Evolutionary conservation across 1,284 basidiomycete genomes (phyloP), one percentile per base, ranked within the genome.

Genomic region (Xanthoconium separans): DNA sequence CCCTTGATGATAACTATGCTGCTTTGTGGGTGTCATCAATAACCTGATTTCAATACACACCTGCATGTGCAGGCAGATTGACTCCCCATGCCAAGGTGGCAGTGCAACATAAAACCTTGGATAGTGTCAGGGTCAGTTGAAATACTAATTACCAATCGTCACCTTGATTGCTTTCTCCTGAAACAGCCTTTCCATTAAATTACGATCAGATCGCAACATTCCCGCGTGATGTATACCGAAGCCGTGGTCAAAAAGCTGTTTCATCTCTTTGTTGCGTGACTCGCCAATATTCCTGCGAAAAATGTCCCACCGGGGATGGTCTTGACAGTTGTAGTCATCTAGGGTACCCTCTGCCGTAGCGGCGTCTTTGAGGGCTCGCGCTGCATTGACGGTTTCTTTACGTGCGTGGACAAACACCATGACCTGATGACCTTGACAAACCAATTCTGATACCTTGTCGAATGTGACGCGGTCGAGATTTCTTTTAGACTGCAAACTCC

Each of bases 381-480:
- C 95, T 0, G 93, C 86, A 69, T 97, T 98, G 57, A 99, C 97
- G 0, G 97, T 99, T 67, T 99, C 97, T 72, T 98, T 99, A 29
- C 97, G 84, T 16, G 97, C 94, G 70, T 99, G 97, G 11, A 99
- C 97, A 66, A 99, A 99, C 1, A 99, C 94, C 96, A 99, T 99
- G 54, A 98, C 95, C 72, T 99, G 97, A 72, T 99, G 97, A 1
- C 94, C 95, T 64, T 87, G 83, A 47, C 75, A 79, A 15, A 97
- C 90, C 10, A 97, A 77, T 44, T 91, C 87, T 0, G 86, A 81
- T 10, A 95, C 91, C 73, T 98, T 98, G 64, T 97, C 83, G 65
- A 91, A 99, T 3, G 93, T 87, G 27, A 95, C 93, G 34, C 80
- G 79, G 70, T 99, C 97, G 52, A 99, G 80, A 64, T 96, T 97